Evolutionary conservation across 305 asterid genomes (phyloP), one percentile per base, ranked within the genome.

Genomic region (Ruellia speciosa): DNA sequence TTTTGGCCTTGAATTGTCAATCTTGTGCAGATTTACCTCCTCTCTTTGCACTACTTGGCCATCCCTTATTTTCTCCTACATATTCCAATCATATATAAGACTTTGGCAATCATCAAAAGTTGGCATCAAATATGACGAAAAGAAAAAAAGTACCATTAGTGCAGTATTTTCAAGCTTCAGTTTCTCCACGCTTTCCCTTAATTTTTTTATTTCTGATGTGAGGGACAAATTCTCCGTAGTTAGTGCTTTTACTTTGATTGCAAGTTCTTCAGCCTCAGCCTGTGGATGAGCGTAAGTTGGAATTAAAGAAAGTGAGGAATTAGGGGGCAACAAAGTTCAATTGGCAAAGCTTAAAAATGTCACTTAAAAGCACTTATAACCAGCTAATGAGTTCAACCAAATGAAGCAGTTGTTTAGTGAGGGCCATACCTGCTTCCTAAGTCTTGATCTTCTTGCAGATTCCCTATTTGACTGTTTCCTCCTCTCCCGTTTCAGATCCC

Each of bases 401-500:
- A 4, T 1, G 41, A 13, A 50, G n/a, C 12, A 13, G 49, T 43
- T 14, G 13, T 5, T 3, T 14, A 4, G n/a, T 43, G 14, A 13
- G 16, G 14, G 17, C 28, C 59, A 48, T 65, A 84, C 99, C 95
- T 92, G 97, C 70, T 92, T 92, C 81, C 95, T 82, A 72, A 92
- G 82, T 63, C 99, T 74, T 60, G 99, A 92, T 79, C 99, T 75
- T 76, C 96, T 78, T 12, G 99, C 99, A 66, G 99, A 92, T 79
- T 92, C 99, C 56, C 99, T 77, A 65, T 88, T 92, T 33, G 99
- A 92, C 72, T 92, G 99, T 68, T 92, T 92, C 81, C 99, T 84
- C 78, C 84, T 84, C 81, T 92, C 99, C 65, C 94, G 77, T 73
- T 84, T 92, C 58, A 79, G 79, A 63, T 92, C 99, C n/a, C 95